Conservation (phyloP, 1,139 yeast species). For the Blastobotrys proliferans region DNA sequence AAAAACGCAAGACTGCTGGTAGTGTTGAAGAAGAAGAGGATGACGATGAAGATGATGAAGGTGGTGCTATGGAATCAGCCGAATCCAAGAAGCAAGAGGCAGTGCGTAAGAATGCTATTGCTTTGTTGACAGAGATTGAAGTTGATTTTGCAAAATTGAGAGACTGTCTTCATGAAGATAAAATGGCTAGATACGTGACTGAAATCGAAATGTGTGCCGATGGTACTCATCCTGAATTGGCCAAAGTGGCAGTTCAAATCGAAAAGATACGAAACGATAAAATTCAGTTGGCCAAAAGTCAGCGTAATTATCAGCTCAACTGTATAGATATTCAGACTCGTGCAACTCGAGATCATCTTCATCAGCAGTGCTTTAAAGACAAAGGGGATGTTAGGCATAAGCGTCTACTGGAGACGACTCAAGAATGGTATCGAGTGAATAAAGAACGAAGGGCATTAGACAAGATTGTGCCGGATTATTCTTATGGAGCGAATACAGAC, state of each 20-base stretch:
- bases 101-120: conserved; percentile 57
- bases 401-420: conserved; percentile 70
- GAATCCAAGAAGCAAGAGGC: conserved; percentile 18
- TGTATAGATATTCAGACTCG: conserved; percentile 78
- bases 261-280: conserved; percentile 68
- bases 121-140: conserved; percentile 72
- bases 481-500: conserved; percentile 36
- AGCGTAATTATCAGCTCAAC: conserved; percentile 65
- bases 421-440: conserved; percentile 88
- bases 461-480: conserved; percentile 52
- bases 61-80: conserved; percentile 22
- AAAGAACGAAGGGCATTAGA: conserved; percentile 86
- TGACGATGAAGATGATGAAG: conserved; percentile 5
- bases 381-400: conserved; percentile 63
- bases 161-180: conserved; percentile 54
- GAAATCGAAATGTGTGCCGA: conserved; percentile 83
- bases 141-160: conserved; percentile 79
- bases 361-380: conserved; percentile 75
- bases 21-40: conserved; percentile 13
- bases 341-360: conserved; percentile 75
- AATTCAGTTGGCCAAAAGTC: conserved; percentile 60
- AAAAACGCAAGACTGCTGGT: conserved; percentile 10
- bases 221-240: conserved; percentile 87
- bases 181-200: conserved; percentile 66
- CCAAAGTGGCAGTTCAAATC: conserved; percentile 61